Base-by-base conservation (phyloP, 108 stramenopile species). In the Skeletonema tropicum region DNA sequence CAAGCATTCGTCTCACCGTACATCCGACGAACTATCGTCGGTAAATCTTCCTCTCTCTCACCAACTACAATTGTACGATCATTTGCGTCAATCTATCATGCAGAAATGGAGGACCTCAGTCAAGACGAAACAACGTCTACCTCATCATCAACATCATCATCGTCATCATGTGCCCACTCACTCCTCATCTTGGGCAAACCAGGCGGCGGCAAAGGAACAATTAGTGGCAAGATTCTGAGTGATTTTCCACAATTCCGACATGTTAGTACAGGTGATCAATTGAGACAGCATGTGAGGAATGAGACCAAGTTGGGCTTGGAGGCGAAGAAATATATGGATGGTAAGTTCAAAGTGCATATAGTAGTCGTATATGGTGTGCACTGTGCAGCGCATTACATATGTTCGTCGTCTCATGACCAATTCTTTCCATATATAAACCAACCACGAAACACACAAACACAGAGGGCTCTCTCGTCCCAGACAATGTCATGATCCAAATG, bases 151-250 rank as follows among this genome's bases (percentile, higher is more conserved):
- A 10, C 52, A 55, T 55, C 52, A 10, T 2, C 52, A 25, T 10
- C 52, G 1, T 8, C 52, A 55, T 55, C 52, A 8, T 75, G 73
- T 32, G 64, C 81, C 0, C 87, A 83, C 45, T 90, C 88, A 31
- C 82, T 90, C 3, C 83, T 95, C 46, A 96, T 98, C 63, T 74
- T 97, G 4, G 97, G 96, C 35, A 94, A 96, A 65, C 96, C 97
- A 4, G 99, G 99, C 21, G 96, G 98, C 14, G 99, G 99, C 2
- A 99, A 99, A 70, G 99, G 99, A 42, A 99, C 99, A 14, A 97
- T 98, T 29, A 87, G 91, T 3, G 88, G 85, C 29, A 96, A 96
- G 64, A 94, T 99, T 70, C 70, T 98, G 17, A 82, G 86, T 71
- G 94, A 95, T 64, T 91, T 93, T 74, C 89, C 92, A 12, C 82